Base-by-base conservation (phyloP, 305 asterid species). In the Euphrasia arctica region DNA sequence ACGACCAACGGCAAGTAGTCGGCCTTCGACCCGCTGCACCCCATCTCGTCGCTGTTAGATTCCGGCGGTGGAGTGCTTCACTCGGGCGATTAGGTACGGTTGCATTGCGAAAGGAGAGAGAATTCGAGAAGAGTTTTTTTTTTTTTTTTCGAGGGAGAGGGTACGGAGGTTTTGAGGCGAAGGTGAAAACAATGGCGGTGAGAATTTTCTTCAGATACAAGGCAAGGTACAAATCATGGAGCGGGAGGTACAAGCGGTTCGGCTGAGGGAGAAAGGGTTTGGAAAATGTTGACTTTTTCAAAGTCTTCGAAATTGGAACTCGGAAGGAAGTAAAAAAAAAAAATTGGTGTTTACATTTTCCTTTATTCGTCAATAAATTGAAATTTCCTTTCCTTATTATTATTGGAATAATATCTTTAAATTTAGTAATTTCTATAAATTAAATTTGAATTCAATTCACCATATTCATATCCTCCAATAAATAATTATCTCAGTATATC, bases 21-120 rank as follows among this genome's bases (percentile, higher is more conserved):
- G 55, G 79, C 82, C 75, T 90, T 90, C 29, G 99, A 93, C 69
- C 68, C 94, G 50, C 78, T 82, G 66, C 99, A 93, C 9, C 99
- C 99, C 97, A 91, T 90, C 25, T 14, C 52, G 43, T 52, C 9
- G 9, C 9, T 22, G 9, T 52, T 58, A 68, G 76, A 56, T 11
- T 42, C 62, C 48, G 43, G 51, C 58, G 47, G 71, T 56, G 4
- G 32, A 42, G 43, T n/a, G 70, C 75, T 63, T 70, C 12, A 58
- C 71, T 71, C 39, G 77, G 14, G 43, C 15, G 34, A 63, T 62
- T 59, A 72, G 45, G 29, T 36, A 43, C 49, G 70, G 69, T 75
- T 70, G 82, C 89, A 83, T 81, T 75, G 78, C 65, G 42, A 36
- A 0, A 56, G 13, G 14, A 6, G 43, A 9, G 58, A 43, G 55